Base-by-base conservation (phyloP, 139 green algal species). In the Chlorella sp. region DNA sequence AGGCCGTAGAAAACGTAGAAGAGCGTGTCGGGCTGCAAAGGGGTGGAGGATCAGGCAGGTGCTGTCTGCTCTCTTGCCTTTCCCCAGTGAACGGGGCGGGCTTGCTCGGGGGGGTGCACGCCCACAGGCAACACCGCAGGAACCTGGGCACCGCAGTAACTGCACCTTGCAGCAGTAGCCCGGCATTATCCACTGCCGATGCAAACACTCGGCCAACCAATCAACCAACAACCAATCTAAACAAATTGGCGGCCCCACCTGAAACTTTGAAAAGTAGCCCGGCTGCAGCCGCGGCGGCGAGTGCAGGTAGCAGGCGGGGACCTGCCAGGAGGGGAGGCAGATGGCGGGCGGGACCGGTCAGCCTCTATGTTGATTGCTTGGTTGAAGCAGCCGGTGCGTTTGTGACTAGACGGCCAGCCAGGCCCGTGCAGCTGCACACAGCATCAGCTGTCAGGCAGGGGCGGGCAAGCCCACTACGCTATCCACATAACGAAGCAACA, bases 1-100 rank as follows among this genome's bases (percentile, higher is more conserved):
- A 92, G 92, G 69, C 87, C 93, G 89, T 99, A 99, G 84, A 98
- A 99, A 73, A 98, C 95, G 93, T 99, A 99, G 89, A 99, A 99
- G 48, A 99, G 92, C 34, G 97, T 99, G 77, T 99, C 97, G 80
- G 96, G 92, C 74, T 82, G 73, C 73, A 62, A n/a, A n/a, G n/a
- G n/a, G 44, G 44, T 13, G 30, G 62, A 38, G 62, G 11, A 4
- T 8, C 58, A 60, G 40, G 69, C 26, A 72, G 69, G 1, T 17
- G 69, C n/a, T n/a, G n/a, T n/a, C n/a, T n/a, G n/a, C n/a, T n/a
- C n/a, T n/a, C n/a, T n/a, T n/a, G n/a, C n/a, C n/a, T n/a, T n/a
- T n/a, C n/a, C n/a, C n/a, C n/a, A n/a, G n/a, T n/a, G n/a, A n/a
- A n/a, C n/a, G n/a, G n/a, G n/a, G n/a, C n/a, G n/a, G n/a, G n/a